Conservation (phyloP, 2,329 filamentous ascomycete species). For the Pseudogymnoascus sp. region DNA sequence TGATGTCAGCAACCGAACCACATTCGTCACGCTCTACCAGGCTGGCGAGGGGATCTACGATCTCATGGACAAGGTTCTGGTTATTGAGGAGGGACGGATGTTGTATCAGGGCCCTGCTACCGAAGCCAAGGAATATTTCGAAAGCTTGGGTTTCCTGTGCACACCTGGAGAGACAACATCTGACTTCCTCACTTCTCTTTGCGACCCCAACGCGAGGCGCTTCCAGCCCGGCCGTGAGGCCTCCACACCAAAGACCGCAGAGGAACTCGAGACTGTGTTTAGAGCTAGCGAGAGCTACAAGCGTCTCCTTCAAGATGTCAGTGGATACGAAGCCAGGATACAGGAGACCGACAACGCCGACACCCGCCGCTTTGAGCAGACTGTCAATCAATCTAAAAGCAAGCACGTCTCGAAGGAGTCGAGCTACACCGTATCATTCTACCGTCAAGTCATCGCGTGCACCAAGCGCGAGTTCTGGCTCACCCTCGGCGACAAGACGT, state of each 20-base stretch:
- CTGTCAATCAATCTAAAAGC: conserved; percentile 61
- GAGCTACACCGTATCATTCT: conserved; percentile 38
- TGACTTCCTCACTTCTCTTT: conserved; percentile 61
- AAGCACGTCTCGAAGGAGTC: conserved; percentile 59
- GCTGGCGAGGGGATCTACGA: conserved; percentile 65
- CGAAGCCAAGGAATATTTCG: conserved; percentile 58
- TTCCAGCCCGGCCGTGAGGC: conserved; percentile 41
- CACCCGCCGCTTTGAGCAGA: conserved; percentile 58
- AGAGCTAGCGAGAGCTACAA: conserved; percentile 55
- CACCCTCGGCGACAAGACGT: conserved; percentile 57
- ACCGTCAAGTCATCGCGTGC: conserved; percentile 50
- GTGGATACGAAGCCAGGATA: conserved; percentile 52
- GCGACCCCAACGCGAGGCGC: conserved; percentile 60
- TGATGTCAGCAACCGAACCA: conserved; percentile 51
- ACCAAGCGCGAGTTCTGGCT: conserved; percentile 58
- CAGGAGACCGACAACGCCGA: conserved; percentile 51
- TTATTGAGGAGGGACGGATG: conserved; percentile 60
- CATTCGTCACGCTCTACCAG: conserved; percentile 62
- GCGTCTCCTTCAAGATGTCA: conserved; percentile 53
- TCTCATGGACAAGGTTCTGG: conserved; percentile 63
- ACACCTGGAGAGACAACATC: conserved; percentile 55
- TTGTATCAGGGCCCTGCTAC: conserved; percentile 57
- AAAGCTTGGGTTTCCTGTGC: conserved; percentile 57
- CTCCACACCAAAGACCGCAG: conserved; percentile 40
- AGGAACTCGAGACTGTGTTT: conserved; percentile 62